Percentiles rank a stretch among this genome's conserved stretches.
phyloP scores from a whole-genome alignment of 768 basidiomycete genomes.

The Suillus fuscotomentosus region DNA sequence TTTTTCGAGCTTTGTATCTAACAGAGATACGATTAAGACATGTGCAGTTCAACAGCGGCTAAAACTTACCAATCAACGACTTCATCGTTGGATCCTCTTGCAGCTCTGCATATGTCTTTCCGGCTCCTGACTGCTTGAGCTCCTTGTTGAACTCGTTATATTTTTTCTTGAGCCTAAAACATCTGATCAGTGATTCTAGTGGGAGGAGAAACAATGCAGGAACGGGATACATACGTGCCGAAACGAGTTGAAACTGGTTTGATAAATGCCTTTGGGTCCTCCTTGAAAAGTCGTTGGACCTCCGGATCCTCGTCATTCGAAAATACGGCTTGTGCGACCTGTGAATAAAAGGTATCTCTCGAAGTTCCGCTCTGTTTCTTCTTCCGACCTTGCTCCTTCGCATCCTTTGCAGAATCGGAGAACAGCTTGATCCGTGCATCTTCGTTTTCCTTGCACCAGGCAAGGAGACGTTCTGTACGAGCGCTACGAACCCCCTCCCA shows the following conservation, averaged over 20 bases:
- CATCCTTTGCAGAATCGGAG: not conserved
- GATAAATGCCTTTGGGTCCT: not conserved
- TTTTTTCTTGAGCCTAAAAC: not conserved
- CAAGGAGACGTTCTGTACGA: too few relatives aligned
- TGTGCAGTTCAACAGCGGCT: too few relatives aligned
- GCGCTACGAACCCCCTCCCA: too few relatives aligned
- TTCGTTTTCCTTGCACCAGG: too few relatives aligned
- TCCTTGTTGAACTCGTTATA: too few relatives aligned
- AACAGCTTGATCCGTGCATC: too few relatives aligned
- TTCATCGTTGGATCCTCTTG: too few relatives aligned
- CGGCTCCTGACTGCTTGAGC: too few relatives aligned
- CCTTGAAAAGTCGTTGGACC: not conserved
- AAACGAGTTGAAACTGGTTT: not conserved
- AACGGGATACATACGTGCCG: not conserved
- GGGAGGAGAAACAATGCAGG: not conserved
- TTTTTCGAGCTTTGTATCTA: too few relatives aligned
- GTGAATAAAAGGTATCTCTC: not conserved
- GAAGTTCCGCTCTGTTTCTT: not conserved
- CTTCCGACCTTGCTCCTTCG: not conserved
- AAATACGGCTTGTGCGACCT: not conserved
- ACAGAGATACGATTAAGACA: too few relatives aligned
- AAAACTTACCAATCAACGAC: too few relatives aligned
- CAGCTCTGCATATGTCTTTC: too few relatives aligned
- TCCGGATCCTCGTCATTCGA: not conserved
- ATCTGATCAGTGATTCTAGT: not conserved